Base-by-base conservation (phyloP, 148 eudicot species). In the Linanthus parryae region DNA sequence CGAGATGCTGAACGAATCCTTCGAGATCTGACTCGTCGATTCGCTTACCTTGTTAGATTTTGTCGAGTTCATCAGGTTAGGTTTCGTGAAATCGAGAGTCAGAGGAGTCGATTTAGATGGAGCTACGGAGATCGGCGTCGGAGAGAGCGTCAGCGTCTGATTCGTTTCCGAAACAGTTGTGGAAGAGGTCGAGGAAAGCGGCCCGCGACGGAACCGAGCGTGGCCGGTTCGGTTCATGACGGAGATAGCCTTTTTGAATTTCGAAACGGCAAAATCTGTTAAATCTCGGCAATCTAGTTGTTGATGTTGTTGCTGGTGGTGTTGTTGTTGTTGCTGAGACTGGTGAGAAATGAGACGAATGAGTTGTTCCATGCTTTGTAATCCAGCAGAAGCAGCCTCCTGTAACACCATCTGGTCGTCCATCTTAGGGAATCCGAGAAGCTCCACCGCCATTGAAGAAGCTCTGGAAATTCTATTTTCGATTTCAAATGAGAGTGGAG, bases 191-290 rank as follows among this genome's bases (percentile, higher is more conserved):
- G 15, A 48, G 9, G 7, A 12, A 20, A 59, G 16, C 13, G 86
- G 86, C 0, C 63, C 84, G 1, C 87, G 94, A 24, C 88, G 75
- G 63, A 85, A 85, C 12, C 89, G 85, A 24, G 95, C 95, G 57
- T 82, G 95, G 7, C 95, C 95, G 33, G 81, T 71, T 24, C 83
- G 84, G n/a, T n/a, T n/a, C n/a, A n/a, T n/a, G n/a, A n/a, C n/a
- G n/a, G n/a, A n/a, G n/a, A n/a, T n/a, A n/a, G n/a, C n/a, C n/a
- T n/a, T n/a, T n/a, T n/a, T n/a, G n/a, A n/a, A n/a, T n/a, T n/a
- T n/a, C n/a, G n/a, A n/a, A n/a, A n/a, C n/a, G n/a, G n/a, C n/a
- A n/a, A n/a, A n/a, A n/a, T n/a, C n/a, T n/a, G n/a, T n/a, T n/a
- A n/a, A n/a, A n/a, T n/a, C n/a, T n/a, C n/a, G n/a, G n/a, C n/a